phyloP scores from a whole-genome alignment of 208 protist genomes.

The Trypanosoma scelopori region DNA sequence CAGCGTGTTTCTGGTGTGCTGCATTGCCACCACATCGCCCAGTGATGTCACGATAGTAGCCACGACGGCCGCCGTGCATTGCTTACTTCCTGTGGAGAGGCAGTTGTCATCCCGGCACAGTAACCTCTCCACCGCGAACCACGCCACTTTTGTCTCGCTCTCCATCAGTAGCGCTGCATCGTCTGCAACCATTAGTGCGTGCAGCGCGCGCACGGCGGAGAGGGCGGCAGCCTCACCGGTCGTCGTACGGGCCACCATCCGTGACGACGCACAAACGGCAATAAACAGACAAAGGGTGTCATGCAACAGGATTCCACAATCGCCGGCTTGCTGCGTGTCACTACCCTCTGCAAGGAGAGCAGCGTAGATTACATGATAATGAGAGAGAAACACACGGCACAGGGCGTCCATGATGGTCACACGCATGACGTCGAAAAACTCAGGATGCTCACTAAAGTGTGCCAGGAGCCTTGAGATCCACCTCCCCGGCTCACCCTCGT shows the following conservation, averaged over 20 bases:
- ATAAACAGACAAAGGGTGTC: constrained; percentile 29
- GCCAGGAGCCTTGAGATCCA: neutral
- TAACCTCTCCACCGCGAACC: constrained; percentile 46
- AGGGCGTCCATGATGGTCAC: constrained; percentile 56
- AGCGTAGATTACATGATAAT: constrained; percentile 47
- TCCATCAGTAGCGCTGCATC: constrained; percentile 39
- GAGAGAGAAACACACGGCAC: constrained; percentile 48
- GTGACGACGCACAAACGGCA: constrained; percentile 41
- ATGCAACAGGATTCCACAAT: constrained; percentile 10
- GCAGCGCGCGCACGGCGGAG: constrained; percentile 57
- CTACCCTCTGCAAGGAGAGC: neutral
- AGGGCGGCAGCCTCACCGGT: constrained; percentile 49
- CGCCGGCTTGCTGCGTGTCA: constrained; percentile 3
- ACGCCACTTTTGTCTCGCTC: constrained; percentile 35
- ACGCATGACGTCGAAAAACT: constrained; percentile 55
- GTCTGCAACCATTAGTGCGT: constrained; percentile 24
- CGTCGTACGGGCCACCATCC: constrained; percentile 41
- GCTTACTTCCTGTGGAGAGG: constrained; percentile 37
- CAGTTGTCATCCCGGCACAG: constrained; percentile 27
- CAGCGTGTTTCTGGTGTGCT: neutral
- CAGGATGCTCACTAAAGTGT: constrained; percentile 31
- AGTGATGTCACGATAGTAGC: constrained; percentile 42
- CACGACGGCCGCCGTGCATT: constrained; percentile 56
- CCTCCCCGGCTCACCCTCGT: constrained; percentile 3
- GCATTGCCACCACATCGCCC: constrained; percentile 40